Conservation (phyloP, 495 filamentous ascomycete genomes). For the Podospora tetraspora region DNA sequence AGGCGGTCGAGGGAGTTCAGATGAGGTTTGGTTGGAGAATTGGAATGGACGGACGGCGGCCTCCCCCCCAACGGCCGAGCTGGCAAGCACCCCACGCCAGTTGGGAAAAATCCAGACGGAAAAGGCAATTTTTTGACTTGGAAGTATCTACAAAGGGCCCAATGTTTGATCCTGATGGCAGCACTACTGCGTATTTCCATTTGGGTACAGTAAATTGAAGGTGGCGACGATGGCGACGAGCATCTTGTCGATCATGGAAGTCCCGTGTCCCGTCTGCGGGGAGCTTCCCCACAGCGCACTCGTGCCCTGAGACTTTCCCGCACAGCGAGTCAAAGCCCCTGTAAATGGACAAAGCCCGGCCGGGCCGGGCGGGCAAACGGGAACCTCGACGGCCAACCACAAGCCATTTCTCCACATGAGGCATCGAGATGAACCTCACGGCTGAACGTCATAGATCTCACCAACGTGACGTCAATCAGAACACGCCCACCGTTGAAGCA, state of each 20-base stretch:
- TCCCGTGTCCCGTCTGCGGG: no score
- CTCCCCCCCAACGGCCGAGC: not conserved
- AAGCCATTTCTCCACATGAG: not conserved
- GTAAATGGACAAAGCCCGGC: not conserved
- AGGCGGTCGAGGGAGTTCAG: not conserved
- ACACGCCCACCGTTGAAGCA: no score
- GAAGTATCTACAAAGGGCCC: not conserved
- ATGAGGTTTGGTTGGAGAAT: not conserved
- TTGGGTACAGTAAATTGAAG: no score
- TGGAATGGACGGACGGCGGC: not conserved
- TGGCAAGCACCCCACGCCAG: not conserved
- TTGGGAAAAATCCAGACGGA: not conserved
- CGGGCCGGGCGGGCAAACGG: not conserved
- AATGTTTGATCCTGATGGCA: not conserved
- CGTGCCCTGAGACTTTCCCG: not conserved
- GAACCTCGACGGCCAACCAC: not conserved
- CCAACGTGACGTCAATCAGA: not conserved
- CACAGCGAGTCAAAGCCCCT: not conserved
- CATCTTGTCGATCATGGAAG: not conserved
- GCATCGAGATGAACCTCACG: not conserved
- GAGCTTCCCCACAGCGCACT: not conserved
- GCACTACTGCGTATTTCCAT: no score
- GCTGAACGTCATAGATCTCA: not conserved
- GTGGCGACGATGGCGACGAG: no score
- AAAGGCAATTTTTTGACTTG: not conserved